Percentiles rank a stretch among this genome's conserved stretches.
Conservation (phyloP, 2,329 filamentous ascomycete genomes). For the Verticillium dahliae region DNA sequence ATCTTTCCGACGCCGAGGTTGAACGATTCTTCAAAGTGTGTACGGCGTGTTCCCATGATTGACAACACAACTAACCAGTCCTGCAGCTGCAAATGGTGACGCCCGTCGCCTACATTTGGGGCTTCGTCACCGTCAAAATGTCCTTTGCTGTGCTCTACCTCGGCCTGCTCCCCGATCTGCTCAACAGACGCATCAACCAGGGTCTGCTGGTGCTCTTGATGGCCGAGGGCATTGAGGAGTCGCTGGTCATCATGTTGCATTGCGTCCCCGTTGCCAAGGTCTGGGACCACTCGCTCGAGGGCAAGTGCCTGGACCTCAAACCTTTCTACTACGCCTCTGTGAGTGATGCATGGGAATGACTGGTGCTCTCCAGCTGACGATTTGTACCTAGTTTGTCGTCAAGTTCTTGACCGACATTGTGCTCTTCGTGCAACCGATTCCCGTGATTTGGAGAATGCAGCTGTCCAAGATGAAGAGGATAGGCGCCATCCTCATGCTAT, state of each 20-base stretch:
- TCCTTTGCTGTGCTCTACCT: constrained; percentile 11
- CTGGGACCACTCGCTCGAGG: constrained; percentile 8
- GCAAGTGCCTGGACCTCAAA: constrained; percentile 21
- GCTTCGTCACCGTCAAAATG: constrained; percentile 11
- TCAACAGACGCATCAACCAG: constrained; percentile 8
- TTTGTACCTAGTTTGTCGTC: constrained; percentile 17
- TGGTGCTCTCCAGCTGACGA: neutral
- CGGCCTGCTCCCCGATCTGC: constrained; percentile 9
- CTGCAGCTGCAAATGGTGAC: constrained; percentile 10
- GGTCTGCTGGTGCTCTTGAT: constrained; percentile 8
- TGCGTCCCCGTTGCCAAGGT: constrained; percentile 9
- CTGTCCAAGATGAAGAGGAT: constrained; percentile 21
- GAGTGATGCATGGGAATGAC: too few relatives aligned
- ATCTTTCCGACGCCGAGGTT: constrained; percentile 6
- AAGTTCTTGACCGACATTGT: constrained; percentile 28
- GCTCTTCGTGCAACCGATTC: constrained; percentile 29
- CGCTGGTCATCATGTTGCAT: constrained; percentile 10
- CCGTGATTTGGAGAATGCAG: constrained; percentile 26
- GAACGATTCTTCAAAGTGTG: constrained; percentile 6
- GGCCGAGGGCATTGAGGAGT: constrained; percentile 10
- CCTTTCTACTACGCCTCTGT: constrained; percentile 10
- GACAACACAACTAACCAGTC: neutral
- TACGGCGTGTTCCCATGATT: too few relatives aligned
- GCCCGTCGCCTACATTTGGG: constrained; percentile 11
- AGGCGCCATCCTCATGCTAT: constrained; percentile 20